Base-by-base conservation (phyloP, 352 stramenopile species). In the Phytophthora pluvialis region DNA sequence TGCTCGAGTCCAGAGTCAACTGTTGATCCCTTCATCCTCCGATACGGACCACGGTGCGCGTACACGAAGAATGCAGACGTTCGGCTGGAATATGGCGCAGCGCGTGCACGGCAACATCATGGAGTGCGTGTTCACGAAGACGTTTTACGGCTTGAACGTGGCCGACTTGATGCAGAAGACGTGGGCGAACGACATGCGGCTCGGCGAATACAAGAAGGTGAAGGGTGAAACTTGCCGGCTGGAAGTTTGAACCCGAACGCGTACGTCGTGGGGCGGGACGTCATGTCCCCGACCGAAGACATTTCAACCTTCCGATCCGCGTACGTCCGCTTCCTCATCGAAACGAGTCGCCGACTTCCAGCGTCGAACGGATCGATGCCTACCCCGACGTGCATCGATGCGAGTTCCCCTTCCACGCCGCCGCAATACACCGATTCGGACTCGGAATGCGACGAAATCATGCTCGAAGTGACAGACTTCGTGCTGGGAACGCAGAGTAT, bases 401-500 rank as follows among this genome's bases (percentile, higher is more conserved):
- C 57, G 1, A 69, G 33, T 58, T 44, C 51, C 1, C 64, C 59
- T 0, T 57, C 40, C 1, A 73, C 59, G 0, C 58, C 51, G 0
- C 51, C 59, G 12, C 50, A 48, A 42, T 61, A 57, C 13, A n/a
- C 46, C 1, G 47, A 54, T 28, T 67, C 57, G 12, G 51, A 68
- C 39, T 68, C 52, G 47, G 54, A 64, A 2, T 28, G 8, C 5
- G 60, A 61, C 3, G 60, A 63, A 8, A 21, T 62, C 2, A 62
- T 61, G 54, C 61, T 71, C 0, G 36, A 65, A 51, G 63, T 61
- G 13, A 67, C 47, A 13, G 73, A 70, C 5, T 82, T 70, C 40
- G 58, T 84, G 1, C 56, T 84, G 1, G 76, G 73, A 10, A 69
- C 76, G n/a, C 76, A 82, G 31, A 78, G 70, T 56, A 38, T 80